Conservation (phyloP, 768 basidiomycete species). For the Boletus reticuloceps region DNA sequence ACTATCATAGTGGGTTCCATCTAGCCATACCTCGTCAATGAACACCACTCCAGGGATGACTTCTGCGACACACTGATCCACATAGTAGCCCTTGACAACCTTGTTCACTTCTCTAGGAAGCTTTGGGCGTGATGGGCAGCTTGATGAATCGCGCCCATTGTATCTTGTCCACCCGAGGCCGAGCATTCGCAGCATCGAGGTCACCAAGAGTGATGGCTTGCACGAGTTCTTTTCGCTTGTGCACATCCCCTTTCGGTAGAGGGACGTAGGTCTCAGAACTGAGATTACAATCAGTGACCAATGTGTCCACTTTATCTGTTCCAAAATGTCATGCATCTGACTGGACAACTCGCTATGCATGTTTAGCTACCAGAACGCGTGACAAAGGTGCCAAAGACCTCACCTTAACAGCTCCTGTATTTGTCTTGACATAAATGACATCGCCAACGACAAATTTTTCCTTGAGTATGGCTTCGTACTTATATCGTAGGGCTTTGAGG, state of each 20-base stretch:
- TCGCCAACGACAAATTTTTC: constrained; percentile 97
- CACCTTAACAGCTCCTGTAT: constrained; percentile 94
- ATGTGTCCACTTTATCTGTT: too few species aligned
- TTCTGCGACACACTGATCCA: constrained; percentile 98
- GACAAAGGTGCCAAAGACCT: constrained; percentile 13
- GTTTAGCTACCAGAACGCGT: not conserved
- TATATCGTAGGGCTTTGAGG: constrained; percentile 85
- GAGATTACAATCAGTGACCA: constrained; percentile 61
- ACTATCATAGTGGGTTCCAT: constrained; percentile 40
- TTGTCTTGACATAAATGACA: constrained; percentile 79
- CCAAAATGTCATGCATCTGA: constrained; percentile 69
- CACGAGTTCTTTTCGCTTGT: constrained; percentile 92
- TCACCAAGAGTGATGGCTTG: constrained; percentile 95
- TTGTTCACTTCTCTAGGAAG: constrained; percentile 94
- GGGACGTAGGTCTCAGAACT: constrained; percentile 99
- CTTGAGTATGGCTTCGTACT: constrained; percentile 96
- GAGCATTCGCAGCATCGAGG: constrained; percentile 93
- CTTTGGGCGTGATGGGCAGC: too few species aligned
- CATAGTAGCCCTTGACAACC: constrained; percentile 95
- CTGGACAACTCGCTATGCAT: constrained; percentile 80
- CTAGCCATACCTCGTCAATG: too few species aligned
- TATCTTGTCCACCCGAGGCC: constrained; percentile 94
- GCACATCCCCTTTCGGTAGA: constrained; percentile 93
- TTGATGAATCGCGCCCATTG: constrained; percentile 99
- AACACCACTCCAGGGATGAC: too few species aligned